Conservation (phyloP, 1,139 yeast genomes). For the Geotrichum phurueaensis region DNA sequence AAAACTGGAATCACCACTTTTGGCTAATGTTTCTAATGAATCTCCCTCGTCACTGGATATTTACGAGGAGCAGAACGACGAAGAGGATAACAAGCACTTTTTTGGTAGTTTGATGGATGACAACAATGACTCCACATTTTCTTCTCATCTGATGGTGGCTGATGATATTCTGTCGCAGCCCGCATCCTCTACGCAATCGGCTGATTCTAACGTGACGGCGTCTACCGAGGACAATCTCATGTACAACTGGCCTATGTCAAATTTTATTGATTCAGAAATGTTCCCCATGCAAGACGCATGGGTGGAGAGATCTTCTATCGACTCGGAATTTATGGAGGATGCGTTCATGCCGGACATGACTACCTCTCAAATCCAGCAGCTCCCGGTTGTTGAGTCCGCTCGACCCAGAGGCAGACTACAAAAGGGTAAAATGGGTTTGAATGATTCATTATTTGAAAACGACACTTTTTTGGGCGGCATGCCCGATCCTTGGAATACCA, state of each 20-base stretch:
- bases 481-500: slow-evolving; percentile 2
- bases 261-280: neutral
- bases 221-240: neutral
- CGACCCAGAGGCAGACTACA: slow-evolving; percentile 1
- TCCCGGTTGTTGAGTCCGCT: neutral
- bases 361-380: neutral
- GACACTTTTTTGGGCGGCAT: neutral
- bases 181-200: neutral
- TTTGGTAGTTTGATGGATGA: neutral
- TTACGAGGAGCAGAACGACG: neutral
- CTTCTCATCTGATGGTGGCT: neutral
- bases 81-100: neutral
- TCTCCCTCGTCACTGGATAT: neutral
- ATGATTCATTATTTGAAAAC: slow-evolving; percentile 2
- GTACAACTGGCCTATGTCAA: neutral
- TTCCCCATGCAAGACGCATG: neutral
- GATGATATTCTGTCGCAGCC: neutral
- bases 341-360: neutral
- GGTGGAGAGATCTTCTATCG: neutral
- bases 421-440: neutral
- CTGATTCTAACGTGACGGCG: neutral
- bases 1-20: neutral
- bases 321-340: neutral
- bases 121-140: neutral
- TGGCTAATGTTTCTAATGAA: neutral